Conservation (phyloP, 208 protist species). For the Trypanosoma avium region DNA sequence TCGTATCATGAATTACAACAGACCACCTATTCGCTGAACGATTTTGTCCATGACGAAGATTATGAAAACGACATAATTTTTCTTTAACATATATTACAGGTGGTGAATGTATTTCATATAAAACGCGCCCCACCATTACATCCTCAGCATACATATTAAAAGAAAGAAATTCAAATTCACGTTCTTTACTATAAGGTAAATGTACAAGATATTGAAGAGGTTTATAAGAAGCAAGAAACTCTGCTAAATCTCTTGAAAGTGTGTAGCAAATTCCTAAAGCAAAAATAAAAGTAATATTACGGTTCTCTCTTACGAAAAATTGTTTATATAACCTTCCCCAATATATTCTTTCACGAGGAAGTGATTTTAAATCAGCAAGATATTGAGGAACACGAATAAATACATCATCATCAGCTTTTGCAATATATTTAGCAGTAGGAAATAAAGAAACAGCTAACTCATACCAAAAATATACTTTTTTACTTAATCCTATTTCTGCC, state of each 20-base stretch:
- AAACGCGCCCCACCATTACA: neutral
- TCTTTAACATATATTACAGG: neutral
- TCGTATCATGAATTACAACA: neutral
- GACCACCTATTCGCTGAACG: neutral
- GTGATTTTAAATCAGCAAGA: slow-evolving; percentile 28
- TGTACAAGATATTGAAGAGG: neutral
- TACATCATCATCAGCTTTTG: slow-evolving; percentile 55
- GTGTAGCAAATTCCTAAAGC: slow-evolving; percentile 1
- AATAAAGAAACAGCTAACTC: slow-evolving; percentile 35
- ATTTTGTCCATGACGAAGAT: neutral
- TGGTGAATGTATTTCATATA: neutral
- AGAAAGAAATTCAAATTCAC: neutral
- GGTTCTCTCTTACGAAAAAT: neutral
- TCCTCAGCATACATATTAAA: neutral
- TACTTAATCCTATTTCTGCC: no score
- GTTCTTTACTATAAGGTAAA: slow-evolving; percentile 10
- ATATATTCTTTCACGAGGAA: slow-evolving; percentile 17
- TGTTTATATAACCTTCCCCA: neutral
- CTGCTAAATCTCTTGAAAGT: neutral
- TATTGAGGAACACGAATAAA: slow-evolving; percentile 54
- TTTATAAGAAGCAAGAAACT: neutral
- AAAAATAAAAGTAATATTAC: no score
- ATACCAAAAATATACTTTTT: no score
- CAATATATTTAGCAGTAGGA: slow-evolving; percentile 34
- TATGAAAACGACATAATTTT: neutral